Conservation (phyloP, 2,329 filamentous ascomycete genomes). For the Aspergillus carbonarius region DNA sequence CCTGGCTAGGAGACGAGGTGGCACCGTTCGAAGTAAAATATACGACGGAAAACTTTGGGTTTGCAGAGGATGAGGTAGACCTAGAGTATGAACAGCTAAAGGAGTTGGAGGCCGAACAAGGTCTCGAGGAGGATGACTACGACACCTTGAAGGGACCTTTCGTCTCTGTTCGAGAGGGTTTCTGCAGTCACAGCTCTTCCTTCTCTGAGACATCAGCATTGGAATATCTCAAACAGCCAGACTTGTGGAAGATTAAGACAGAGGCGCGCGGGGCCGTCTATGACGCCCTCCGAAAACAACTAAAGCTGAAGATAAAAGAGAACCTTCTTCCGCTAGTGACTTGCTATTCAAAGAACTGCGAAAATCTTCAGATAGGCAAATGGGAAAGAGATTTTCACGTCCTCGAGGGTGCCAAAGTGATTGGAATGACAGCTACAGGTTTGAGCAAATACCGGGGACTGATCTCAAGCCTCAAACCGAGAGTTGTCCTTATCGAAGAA, state of each 20-base stretch:
- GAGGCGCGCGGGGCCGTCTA: constrained; percentile 65
- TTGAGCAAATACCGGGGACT: constrained; percentile 75
- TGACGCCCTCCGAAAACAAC: constrained; percentile 58
- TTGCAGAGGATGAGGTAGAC: constrained; percentile 60
- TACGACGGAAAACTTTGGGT: constrained; percentile 50
- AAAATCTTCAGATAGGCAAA: constrained; percentile 55
- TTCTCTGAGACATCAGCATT: constrained; percentile 37
- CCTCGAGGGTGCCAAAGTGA: constrained; percentile 59
- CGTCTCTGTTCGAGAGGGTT: constrained; percentile 45
- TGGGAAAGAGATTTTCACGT: constrained; percentile 62
- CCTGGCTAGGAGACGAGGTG: constrained; percentile 59
- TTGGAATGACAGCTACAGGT: constrained; percentile 75
- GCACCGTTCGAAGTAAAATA: constrained; percentile 47
- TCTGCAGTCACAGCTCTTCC: constrained; percentile 24
- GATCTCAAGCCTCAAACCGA: constrained; percentile 64
- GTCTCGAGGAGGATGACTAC: constrained; percentile 54
- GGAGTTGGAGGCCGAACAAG: constrained; percentile 60
- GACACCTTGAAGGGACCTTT: constrained; percentile 52
- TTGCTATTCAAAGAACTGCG: constrained; percentile 52
- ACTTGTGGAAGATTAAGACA: constrained; percentile 62
- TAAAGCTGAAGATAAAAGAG: constrained; percentile 50
- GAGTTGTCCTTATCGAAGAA: constrained; percentile 73
- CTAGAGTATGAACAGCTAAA: constrained; percentile 61
- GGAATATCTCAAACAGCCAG: constrained; percentile 37
- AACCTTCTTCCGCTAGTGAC: constrained; percentile 53